Percentiles rank a stretch among this genome's conserved stretches.
These are phyloP conservation scores for Athelia psychrophila DNA, from an alignment of 1,284 basidiomycete species.

Conservation along the genomic window DNA sequence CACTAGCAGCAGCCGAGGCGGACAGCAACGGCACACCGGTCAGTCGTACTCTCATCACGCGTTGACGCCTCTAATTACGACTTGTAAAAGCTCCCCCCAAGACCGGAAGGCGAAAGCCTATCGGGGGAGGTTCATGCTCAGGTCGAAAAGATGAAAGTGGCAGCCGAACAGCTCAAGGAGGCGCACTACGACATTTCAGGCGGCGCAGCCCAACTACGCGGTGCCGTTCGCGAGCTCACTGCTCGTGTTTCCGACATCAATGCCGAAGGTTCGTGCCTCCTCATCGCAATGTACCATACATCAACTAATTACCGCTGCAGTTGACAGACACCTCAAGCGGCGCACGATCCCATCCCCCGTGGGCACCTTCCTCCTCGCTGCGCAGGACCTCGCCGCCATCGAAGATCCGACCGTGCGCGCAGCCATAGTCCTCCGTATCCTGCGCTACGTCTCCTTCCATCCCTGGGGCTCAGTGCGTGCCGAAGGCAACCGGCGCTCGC, in stretches of 20 bases:
- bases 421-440: constrained; percentile 55
- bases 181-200: constrained; percentile 28
- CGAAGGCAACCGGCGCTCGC: constrained; percentile 49
- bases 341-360: constrained; percentile 40
- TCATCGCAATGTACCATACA: constrained; percentile 1
- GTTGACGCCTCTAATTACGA: not conserved
- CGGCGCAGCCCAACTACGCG: constrained; percentile 32
- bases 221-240: constrained; percentile 30
- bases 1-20: constrained; percentile 18
- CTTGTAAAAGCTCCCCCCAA: not conserved
- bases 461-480: constrained; percentile 71
- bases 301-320: constrained; percentile 23
- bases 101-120: constrained; percentile 9
- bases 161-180: constrained; percentile 11
- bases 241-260: constrained; percentile 33
- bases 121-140: constrained; percentile 25
- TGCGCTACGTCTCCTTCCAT: constrained; percentile 66
- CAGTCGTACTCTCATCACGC: not conserved
- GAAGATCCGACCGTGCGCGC: constrained; percentile 34
- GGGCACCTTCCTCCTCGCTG: constrained; percentile 48
- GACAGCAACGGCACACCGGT: not conserved
- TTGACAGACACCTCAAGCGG: constrained; percentile 32
- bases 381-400: constrained; percentile 29
- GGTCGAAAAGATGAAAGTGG: constrained; percentile 29
- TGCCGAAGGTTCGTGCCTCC: constrained; percentile 18